Evolutionary conservation across 306 rosid genomes (phyloP).

Genomic region (Carpinus fangiana): DNA sequence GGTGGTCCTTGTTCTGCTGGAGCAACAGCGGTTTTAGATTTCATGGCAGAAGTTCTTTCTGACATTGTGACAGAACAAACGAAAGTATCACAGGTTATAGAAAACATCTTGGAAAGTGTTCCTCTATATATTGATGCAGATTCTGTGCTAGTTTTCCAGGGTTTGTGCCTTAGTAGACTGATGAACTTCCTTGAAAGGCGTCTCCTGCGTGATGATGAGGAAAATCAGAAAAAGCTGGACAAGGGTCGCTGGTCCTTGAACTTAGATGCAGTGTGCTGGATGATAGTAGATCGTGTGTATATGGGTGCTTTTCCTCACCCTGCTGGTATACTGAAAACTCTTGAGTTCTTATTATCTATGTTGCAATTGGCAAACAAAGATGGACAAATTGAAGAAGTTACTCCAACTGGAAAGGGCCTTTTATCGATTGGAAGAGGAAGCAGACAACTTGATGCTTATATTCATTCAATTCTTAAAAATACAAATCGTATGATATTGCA

Average conservation of each 20-base stretch:
- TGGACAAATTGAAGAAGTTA: conserved; percentile 95
- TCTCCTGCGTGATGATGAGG: conserved; percentile 96
- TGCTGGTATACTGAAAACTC: conserved; percentile 76
- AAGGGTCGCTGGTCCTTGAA: conserved; percentile 93
- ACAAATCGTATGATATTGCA: conserved; percentile 86
- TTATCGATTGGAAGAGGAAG: conserved; percentile 89
- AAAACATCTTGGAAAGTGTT: conserved; percentile 86
- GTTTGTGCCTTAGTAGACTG: conserved; percentile 86
- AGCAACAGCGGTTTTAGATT: conserved; percentile 93
- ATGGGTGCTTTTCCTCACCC: conserved; percentile 99
- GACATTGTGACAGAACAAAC: conserved; percentile 90
- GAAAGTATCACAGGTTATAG: conserved; percentile 75
- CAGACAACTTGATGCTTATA: conserved; percentile 94
- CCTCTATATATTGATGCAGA: conserved; percentile 78
- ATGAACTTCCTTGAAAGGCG: conserved; percentile 98
- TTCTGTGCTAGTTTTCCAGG: conserved; percentile 89
- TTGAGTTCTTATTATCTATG: conserved; percentile 96
- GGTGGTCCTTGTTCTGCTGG: conserved; percentile 99
- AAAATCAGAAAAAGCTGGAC: conserved; percentile 90
- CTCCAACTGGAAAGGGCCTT: conserved; percentile 85
- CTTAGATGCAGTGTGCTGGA: conserved; percentile 93
- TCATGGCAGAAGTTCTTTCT: conserved; percentile 95
- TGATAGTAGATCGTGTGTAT: conserved; percentile 94
- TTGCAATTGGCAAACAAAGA: conserved; percentile 95
- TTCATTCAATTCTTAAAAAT: conserved; percentile 90